A percentile compares a stretch with the other conserved stretches of the same genome.
These are phyloP conservation scores for Backusella liffmaniae DNA, from an alignment of 192 early-diverging fungal species.

Conservation along the genomic window DNA sequence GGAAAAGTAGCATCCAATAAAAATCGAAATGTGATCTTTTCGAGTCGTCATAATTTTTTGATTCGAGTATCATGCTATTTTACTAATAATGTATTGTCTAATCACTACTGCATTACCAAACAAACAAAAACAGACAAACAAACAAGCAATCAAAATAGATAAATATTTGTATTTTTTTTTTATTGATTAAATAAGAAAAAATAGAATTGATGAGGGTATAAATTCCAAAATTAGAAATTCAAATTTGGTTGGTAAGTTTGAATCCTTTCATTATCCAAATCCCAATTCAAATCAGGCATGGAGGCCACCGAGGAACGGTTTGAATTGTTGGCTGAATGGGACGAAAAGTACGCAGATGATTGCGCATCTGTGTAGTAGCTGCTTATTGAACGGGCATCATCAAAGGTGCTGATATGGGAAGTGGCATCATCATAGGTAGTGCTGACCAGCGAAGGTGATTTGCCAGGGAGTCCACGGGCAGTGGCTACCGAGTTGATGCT, in stretches of 20 bases:
- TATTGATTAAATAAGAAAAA: background rate
- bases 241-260: background rate
- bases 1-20: background rate
- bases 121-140: no score
- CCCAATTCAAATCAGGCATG: background rate
- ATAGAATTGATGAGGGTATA: background rate
- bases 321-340: background rate
- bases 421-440: background rate
- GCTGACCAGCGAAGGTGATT: background rate
- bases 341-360: constrained; percentile 3
- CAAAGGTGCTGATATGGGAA: background rate
- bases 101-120: no score
- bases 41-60: no score
- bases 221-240: background rate
- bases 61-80: no score
- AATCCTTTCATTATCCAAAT: background rate
- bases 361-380: background rate
- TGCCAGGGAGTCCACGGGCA: background rate
- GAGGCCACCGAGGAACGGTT: constrained; percentile 1
- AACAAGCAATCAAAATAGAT: no score
- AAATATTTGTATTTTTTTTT: background rate
- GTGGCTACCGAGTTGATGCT: background rate
- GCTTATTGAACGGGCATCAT: background rate
- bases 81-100: no score
- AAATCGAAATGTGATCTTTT: no score